phyloP scores from a whole-genome alignment of 768 basidiomycete species.

The Phylloporus arenicola region DNA sequence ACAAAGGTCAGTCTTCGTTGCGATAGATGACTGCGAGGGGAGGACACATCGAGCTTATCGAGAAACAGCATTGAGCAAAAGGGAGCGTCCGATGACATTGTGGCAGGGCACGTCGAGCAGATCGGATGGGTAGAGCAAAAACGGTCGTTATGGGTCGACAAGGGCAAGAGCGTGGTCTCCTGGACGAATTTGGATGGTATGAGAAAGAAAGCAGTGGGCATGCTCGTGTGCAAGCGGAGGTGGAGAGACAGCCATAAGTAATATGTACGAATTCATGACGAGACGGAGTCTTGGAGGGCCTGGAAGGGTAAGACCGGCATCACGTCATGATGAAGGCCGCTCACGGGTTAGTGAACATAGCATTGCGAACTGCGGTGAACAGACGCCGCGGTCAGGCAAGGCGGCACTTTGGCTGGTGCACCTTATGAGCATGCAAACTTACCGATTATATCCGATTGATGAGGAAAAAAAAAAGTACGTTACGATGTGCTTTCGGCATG shows the following conservation, averaged over 20 bases:
- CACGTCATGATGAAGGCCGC: conserved; percentile 25
- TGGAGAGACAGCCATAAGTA: conserved; percentile 13
- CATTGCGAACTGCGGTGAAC: conserved; percentile 10
- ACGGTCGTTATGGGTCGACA: conserved; percentile 31
- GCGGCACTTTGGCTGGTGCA: background rate
- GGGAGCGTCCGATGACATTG: conserved; percentile 25
- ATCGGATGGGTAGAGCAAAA: conserved; percentile 30
- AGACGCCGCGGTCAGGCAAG: conserved; percentile 17
- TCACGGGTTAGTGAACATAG: conserved; percentile 19
- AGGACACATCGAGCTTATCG: conserved; percentile 45
- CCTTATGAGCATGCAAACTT: conserved; percentile 2
- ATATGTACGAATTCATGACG: conserved; percentile 23
- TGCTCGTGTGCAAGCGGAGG: conserved; percentile 18
- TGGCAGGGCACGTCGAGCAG: conserved; percentile 30
- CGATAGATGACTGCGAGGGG: conserved; percentile 37
- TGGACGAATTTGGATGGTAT: conserved; percentile 34
- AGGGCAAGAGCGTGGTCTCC: conserved; percentile 32
- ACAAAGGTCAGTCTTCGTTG: conserved; percentile 20
- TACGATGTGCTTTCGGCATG: conserved; percentile 16
- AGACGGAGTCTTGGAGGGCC: conserved; percentile 26
- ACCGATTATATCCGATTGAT: conserved; percentile 10
- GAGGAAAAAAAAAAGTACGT: conserved; percentile 10
- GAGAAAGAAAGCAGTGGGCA: conserved; percentile 31
- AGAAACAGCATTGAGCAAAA: conserved; percentile 39
- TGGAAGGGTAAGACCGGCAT: conserved; percentile 27